phyloP scores from a whole-genome alignment of 164 flowering plant species.

The Umbilicus rupestris region DNA sequence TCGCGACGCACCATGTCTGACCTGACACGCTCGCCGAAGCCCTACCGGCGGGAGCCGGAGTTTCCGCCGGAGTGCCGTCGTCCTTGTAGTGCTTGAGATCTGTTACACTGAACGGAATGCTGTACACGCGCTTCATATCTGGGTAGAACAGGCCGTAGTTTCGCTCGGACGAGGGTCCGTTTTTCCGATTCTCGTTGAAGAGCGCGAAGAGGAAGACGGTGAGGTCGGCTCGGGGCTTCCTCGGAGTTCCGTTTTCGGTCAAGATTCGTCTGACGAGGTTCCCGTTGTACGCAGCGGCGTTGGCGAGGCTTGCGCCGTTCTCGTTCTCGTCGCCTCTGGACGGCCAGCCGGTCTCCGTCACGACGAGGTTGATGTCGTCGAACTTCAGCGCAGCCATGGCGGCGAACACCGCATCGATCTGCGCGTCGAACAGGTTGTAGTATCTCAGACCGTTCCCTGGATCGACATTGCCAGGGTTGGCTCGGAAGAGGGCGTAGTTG shows the following conservation, averaged over 20 bases:
- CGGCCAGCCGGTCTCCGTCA: constrained; percentile 19
- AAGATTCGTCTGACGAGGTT: constrained; percentile 16
- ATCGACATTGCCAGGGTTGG: constrained; percentile 15
- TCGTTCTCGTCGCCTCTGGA: constrained; percentile 15
- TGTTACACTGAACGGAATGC: constrained; percentile 39
- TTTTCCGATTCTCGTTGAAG: constrained; percentile 34
- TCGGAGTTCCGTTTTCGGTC: constrained; percentile 33
- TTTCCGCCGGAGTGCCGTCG: constrained; percentile 12
- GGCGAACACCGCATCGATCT: constrained; percentile 18
- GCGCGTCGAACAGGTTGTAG: constrained; percentile 17
- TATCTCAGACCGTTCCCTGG: constrained; percentile 11
- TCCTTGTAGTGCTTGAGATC: constrained; percentile 29
- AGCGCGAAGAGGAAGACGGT: constrained; percentile 33
- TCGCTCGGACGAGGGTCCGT: constrained; percentile 33
- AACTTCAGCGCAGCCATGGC: constrained; percentile 13
- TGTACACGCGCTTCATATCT: constrained; percentile 29
- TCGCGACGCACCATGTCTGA: constrained; percentile 63
- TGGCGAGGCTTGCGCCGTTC: constrained; percentile 12
- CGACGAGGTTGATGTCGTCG: constrained; percentile 12
- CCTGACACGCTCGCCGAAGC: constrained; percentile 30
- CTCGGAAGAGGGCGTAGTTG: constrained; percentile 16
- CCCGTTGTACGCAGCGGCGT: constrained; percentile 16
- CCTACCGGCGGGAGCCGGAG: constrained; percentile 16
- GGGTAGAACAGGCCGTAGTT: constrained; percentile 40
- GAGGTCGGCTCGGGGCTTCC: constrained; percentile 20